Percentiles rank a stretch among this genome's conserved stretches.
phyloP scores from a whole-genome alignment of 2,329 filamentous ascomycete species.

The Claviceps quebecensis region DNA sequence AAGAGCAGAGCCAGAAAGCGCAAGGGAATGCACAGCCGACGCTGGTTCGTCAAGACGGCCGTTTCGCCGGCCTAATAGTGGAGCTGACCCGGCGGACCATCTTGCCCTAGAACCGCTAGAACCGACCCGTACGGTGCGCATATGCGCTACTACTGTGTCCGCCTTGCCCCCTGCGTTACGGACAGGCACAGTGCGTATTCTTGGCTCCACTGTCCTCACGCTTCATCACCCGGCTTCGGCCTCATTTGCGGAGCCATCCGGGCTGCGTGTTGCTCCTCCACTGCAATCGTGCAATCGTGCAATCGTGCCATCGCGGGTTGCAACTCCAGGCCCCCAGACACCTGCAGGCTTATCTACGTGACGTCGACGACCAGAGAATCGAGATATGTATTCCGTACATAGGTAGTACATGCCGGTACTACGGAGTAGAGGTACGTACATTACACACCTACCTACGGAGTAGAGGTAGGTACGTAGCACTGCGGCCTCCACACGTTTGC shows the following conservation, averaged over 20 bases:
- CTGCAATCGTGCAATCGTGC: background rate
- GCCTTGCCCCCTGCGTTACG: too few relatives aligned
- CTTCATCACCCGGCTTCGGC: conserved; percentile 1
- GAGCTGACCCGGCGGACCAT: conserved; percentile 17
- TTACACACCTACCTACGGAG: too few relatives aligned
- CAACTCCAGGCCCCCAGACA: background rate
- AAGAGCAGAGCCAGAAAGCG: conserved; percentile 8
- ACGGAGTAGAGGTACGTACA: too few relatives aligned
- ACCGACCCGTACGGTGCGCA: background rate
- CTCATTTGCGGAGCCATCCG: conserved; percentile 7
- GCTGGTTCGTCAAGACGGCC: conserved; percentile 33
- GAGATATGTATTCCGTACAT: background rate
- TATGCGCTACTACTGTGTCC: conserved; percentile 2
- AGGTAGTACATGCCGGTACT: too few relatives aligned
- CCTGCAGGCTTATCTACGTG: background rate
- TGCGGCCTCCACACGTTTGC: background rate
- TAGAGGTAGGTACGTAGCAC: background rate
- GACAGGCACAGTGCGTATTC: background rate
- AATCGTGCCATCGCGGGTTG: background rate
- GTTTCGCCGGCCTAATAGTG: conserved; percentile 46
- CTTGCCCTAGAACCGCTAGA: background rate
- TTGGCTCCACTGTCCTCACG: background rate
- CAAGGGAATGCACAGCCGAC: conserved; percentile 9
- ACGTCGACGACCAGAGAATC: background rate
- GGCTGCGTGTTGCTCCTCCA: background rate